A percentile compares a stretch with the other conserved stretches of the same genome.
These are phyloP conservation scores for Amaranthus palmeri DNA, from an alignment of 148 eudicot genomes.

Conservation along the genomic window DNA sequence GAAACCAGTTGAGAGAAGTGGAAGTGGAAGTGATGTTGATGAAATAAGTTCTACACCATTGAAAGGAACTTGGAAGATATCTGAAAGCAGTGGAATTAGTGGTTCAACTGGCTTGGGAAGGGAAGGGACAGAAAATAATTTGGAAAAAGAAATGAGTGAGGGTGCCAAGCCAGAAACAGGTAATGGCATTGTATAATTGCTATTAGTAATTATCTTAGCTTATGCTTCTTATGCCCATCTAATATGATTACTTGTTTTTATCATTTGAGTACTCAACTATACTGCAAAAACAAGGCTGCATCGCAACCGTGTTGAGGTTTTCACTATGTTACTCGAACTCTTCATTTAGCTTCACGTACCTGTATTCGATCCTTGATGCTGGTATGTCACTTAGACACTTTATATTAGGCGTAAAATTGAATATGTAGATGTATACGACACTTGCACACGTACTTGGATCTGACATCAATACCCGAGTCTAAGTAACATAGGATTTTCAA, in stretches of 20 bases:
- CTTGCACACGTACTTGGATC: no score
- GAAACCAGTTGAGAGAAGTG: slow-evolving; percentile 18
- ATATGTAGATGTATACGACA: no score
- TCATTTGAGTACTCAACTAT: not conserved
- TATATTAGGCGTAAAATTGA: no score
- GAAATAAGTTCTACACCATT: slow-evolving; percentile 9
- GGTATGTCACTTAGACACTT: no score
- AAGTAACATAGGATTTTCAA: no score
- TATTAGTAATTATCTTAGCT: not conserved
- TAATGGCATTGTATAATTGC: slow-evolving; percentile 17
- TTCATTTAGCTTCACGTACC: no score
- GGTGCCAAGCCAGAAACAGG: slow-evolving; percentile 33
- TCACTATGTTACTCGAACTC: no score
- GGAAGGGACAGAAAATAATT: slow-evolving; percentile 18
- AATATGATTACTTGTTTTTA: not conserved
- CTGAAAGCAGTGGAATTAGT: slow-evolving; percentile 7
- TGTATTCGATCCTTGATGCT: no score
- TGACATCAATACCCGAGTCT: no score
- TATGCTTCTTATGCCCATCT: not conserved
- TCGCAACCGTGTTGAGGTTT: no score
- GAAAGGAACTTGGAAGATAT: slow-evolving; percentile 20
- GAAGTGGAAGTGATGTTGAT: slow-evolving; percentile 18
- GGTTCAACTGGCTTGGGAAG: slow-evolving; percentile 22
- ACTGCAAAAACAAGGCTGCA: no score
- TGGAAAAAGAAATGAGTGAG: slow-evolving; percentile 13